These are phyloP conservation scores for Ceratocystis colombiana DNA, from an alignment of 2,329 filamentous ascomycete genomes.

Conservation along the genomic window DNA sequence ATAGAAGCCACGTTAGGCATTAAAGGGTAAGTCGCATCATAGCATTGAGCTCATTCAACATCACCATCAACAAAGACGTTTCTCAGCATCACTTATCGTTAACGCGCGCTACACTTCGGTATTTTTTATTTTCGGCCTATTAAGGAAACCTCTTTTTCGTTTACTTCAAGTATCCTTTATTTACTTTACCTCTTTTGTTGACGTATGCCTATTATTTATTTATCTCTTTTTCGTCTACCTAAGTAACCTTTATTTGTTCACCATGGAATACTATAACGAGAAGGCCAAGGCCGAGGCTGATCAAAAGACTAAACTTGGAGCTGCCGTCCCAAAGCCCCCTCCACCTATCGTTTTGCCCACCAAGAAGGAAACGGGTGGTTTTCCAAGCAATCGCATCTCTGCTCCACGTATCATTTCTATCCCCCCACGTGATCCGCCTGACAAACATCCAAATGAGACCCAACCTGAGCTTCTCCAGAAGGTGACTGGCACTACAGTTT, in stretches of 20 bases:
- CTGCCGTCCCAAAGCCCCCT: neutral
- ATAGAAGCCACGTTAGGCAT: too few species aligned
- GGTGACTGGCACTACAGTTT: neutral
- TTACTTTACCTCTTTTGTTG: neutral
- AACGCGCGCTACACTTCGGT: neutral
- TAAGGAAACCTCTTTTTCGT: neutral
- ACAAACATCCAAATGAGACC: neutral
- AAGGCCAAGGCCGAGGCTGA: neutral
- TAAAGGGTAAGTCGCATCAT: too few species aligned
- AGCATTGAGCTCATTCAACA: neutral
- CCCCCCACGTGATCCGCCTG: neutral
- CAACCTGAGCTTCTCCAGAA: neutral
- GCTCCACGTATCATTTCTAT: slow-evolving; percentile 5
- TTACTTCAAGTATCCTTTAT: slow-evolving; percentile 1
- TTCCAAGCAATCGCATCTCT: neutral
- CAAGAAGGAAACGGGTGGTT: neutral
- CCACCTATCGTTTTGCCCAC: neutral
- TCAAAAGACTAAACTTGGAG: too few species aligned
- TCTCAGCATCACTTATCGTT: neutral
- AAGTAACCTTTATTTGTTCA: neutral
- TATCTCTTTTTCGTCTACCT: neutral
- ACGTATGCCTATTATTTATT: neutral
- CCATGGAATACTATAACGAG: neutral
- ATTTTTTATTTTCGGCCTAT: neutral
- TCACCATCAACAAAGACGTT: neutral